Conservation (phyloP, 225 moss, liverwort and hornwort genomes). For the Climacium dendroides region DNA sequence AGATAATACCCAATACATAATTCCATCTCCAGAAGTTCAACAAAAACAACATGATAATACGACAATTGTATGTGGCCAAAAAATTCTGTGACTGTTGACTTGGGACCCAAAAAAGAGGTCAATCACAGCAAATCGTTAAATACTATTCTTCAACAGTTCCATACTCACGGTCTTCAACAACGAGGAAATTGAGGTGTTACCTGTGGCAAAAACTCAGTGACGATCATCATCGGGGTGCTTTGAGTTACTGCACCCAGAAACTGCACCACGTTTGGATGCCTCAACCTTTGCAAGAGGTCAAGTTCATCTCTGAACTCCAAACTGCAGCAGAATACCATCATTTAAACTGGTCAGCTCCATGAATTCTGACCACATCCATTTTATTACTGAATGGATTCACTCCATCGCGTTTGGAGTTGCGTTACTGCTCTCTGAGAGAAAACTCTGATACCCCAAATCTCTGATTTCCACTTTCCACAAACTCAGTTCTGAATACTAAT, state of each 20-base stretch:
- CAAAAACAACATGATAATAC: neutral
- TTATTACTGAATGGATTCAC: neutral
- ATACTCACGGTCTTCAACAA: neutral
- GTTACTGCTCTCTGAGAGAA: neutral
- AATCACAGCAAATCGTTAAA: neutral
- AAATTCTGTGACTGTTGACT: neutral
- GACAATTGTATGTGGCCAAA: neutral
- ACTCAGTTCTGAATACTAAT: neutral
- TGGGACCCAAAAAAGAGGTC: neutral
- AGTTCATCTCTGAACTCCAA: slow-evolving; percentile 65
- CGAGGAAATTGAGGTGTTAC: neutral
- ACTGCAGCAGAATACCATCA: slow-evolving; percentile 16
- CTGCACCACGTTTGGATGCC: slow-evolving; percentile 90
- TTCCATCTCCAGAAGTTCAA: neutral
- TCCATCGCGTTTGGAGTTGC: neutral
- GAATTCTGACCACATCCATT: neutral
- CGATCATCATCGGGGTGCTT: slow-evolving; percentile 89
- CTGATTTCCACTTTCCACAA: neutral
- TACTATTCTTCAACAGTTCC: neutral
- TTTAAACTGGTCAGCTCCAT: neutral
- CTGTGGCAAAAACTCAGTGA: slow-evolving; percentile 69
- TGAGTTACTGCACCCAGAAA: slow-evolving; percentile 91
- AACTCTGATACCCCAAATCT: neutral
- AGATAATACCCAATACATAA: neutral
- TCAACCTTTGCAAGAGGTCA: slow-evolving; percentile 68